Evolutionary conservation across 305 asterid genomes (phyloP).

Genomic region (Nicotiana rustica): DNA sequence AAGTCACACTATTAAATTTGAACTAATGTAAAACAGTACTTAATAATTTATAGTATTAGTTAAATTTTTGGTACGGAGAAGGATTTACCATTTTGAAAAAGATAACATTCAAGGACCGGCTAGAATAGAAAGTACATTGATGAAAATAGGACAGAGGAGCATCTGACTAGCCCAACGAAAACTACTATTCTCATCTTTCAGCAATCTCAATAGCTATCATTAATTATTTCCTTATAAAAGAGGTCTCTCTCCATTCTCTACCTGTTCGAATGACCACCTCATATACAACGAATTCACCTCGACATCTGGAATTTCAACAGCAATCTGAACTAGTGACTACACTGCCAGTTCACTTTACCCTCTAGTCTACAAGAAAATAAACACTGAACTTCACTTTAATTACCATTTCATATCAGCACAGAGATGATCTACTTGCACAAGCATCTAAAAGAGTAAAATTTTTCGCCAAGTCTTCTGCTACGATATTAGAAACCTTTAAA

Average conservation of each 20-base stretch:
- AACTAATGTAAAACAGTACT: background rate
- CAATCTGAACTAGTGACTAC: constrained; percentile 9
- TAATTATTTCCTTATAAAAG: too few relatives aligned
- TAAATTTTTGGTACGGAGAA: constrained; percentile 10
- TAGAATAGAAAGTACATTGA: constrained; percentile 2
- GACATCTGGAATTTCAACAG: constrained; percentile 3
- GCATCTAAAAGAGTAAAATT: background rate
- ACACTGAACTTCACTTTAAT: background rate
- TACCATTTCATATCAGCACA: background rate
- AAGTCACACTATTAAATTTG: background rate
- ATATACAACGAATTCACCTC: constrained; percentile 13
- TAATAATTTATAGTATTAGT: background rate
- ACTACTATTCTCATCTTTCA: background rate
- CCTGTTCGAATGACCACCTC: background rate
- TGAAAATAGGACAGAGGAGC: constrained; percentile 9
- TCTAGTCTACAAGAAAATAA: background rate
- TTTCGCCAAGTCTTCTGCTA: background rate
- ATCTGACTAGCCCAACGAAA: background rate
- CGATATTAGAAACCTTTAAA: constrained; percentile 7
- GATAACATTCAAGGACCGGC: background rate
- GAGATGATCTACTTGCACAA: background rate
- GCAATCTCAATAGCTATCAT: too few relatives aligned
- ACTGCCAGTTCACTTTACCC: constrained; percentile 14
- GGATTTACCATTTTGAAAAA: constrained; percentile 7
- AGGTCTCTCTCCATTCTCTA: background rate